Evolutionary conservation across 768 basidiomycete species (phyloP), one percentile per base, ranked within the genome.

Genomic region (Agrocybe pediades): DNA sequence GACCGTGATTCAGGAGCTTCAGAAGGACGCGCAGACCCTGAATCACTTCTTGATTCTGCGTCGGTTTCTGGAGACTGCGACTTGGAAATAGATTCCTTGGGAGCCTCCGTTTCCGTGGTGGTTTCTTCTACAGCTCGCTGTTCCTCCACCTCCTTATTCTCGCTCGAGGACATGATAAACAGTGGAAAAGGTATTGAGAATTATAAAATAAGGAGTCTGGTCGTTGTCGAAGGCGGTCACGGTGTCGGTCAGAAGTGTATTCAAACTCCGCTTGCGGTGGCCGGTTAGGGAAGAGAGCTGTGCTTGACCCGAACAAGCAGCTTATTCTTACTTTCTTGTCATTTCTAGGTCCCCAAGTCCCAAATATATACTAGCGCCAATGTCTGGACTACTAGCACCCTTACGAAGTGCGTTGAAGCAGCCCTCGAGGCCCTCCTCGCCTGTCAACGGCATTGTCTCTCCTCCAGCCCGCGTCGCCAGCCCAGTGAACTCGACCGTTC

Each of bases 321-420:
- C n/a, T 40, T 33, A 27, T 19, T 9, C 8, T 23, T 27, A 8
- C 24, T 6, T 27, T 39, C 3, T 11, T 19, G 16, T 23, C 11
- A 2, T 21, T 33, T 19, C 9, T 26, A 30, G n/a, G 30, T 15
- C 2, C 47, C 47, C 33, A 39, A 45, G 21, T 47, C 47, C 47
- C 33, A 39, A 45, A 29, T 47, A 27, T 17, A 36, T 46, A 21
- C 40, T 54, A 29, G 30, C 15, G 15, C 45, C n/a, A n/a, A 36
- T 36, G 33, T 36, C 33, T 13, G 33, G 33, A 36, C 33, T 36
- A 13, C 33, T 36, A 36, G 33, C 57, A 19, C 60, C 58, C 9
- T 42, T 67, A 21, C 55, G 65, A 29, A 65, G 64, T 39, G 66
- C 66, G n/a, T 40, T 67, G 51, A 67, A 67, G 46, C 60, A 65